Evolutionary conservation across 2,329 filamentous ascomycete genomes (phyloP), one percentile per base, ranked within the genome.

Genomic region (Aspergillus ibericus): DNA sequence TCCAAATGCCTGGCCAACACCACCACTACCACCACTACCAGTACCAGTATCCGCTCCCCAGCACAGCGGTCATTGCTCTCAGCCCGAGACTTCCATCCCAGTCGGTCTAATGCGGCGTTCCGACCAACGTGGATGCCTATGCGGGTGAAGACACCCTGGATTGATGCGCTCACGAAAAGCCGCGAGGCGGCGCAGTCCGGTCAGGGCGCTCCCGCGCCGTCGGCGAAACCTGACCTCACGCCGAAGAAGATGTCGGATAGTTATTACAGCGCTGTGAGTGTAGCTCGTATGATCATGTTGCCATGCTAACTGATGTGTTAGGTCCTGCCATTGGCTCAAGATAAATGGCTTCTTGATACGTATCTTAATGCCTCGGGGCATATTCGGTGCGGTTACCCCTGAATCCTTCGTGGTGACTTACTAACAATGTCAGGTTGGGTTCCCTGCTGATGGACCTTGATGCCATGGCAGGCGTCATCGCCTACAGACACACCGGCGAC

Each of bases 361-460:
- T 93, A 93, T 69, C 84, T 91, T 68, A 92, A 92, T 73, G 83
- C 88, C 1, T 86, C 85, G 0, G 90, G 90, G 0, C 88, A 91
- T 65, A 89, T 93, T 65, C 82, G 87, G 81, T 84, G 72, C 7
- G 69, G 53, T 44, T 8, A 7, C 15, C 16, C 20, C 9, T 35
- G 52, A 13, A 40, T 10, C 9, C 40, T 44, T 15, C 5, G 16
- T 6, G 5, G 12, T 18, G 12, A 50, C 13, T 29, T 51, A 44
- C 61, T 65, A 48, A 55, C 49, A 34, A 9, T 15, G 18, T 40
- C 6, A 87, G 80, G 54, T 80, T 92, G 7, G 90, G 90, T 0
- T 87, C 89, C 0, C 78, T 93, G 15, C 85, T 93, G 61, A 92
- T 92, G 88, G 90, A 93, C 62, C 81, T 93, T 1, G 90, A 93